phyloP scores from a whole-genome alignment of 371 early-diverging fungal genomes.

The Lichtheimia hyalospora region DNA sequence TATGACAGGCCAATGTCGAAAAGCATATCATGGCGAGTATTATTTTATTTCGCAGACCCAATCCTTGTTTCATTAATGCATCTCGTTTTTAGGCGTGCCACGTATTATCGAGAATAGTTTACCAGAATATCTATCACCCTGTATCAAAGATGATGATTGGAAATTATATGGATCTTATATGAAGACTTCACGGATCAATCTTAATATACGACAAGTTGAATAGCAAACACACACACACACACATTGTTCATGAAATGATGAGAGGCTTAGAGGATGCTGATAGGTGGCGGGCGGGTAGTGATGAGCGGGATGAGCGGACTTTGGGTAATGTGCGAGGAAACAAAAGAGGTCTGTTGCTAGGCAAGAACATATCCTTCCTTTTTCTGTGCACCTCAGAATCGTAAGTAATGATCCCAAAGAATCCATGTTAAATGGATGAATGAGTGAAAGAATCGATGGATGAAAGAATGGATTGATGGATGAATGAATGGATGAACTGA shows the following conservation, averaged over 20 bases:
- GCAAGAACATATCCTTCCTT: background rate
- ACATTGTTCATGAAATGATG: too few relatives aligned
- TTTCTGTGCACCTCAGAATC: constrained; percentile 3
- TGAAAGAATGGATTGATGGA: background rate
- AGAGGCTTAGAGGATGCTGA: too few relatives aligned
- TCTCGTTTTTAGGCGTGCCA: constrained; percentile 59
- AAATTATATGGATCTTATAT: constrained; percentile 58
- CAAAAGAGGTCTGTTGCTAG: too few relatives aligned
- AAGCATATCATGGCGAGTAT: constrained; percentile 61
- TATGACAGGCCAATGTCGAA: constrained; percentile 76
- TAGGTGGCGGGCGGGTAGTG: too few relatives aligned
- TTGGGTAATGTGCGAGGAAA: too few relatives aligned
- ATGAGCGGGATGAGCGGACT: too few relatives aligned
- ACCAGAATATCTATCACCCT: constrained; percentile 60
- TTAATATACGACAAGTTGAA: constrained; percentile 76
- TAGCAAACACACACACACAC: background rate
- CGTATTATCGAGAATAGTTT: constrained; percentile 66
- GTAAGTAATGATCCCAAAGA: background rate
- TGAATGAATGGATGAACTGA: background rate
- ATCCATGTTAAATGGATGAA: constrained; percentile 1
- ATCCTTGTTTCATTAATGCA: background rate
- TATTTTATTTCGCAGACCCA: background rate
- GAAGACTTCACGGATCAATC: constrained; percentile 63
- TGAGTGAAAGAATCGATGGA: constrained; percentile 7
- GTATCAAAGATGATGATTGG: constrained; percentile 52